phyloP scores from a whole-genome alignment of 2,329 filamentous ascomycete species.

The Akanthomyces uredinophilus region DNA sequence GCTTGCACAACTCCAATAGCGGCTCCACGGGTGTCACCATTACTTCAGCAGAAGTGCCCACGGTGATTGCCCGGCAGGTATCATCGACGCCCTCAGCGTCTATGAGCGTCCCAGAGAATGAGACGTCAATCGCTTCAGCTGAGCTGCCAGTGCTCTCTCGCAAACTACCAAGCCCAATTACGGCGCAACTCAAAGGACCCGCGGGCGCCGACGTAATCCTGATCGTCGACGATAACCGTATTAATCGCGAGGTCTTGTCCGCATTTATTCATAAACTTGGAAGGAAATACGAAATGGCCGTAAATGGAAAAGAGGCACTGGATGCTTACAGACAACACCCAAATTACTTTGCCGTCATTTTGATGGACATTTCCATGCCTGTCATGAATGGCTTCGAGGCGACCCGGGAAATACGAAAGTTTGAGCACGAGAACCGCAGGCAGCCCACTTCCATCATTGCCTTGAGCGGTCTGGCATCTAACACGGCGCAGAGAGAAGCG shows the following conservation, averaged over 20 bases:
- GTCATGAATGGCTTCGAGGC: constrained; percentile 45
- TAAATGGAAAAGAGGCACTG: constrained; percentile 25
- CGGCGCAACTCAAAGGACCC: background rate
- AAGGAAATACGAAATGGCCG: constrained; percentile 19
- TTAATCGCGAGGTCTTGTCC: constrained; percentile 29
- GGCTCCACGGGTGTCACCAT: too few relatives aligned
- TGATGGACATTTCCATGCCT: constrained; percentile 50
- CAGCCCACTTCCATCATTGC: constrained; percentile 42
- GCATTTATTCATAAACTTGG: constrained; percentile 26
- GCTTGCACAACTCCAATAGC: too few relatives aligned
- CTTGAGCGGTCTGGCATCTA: constrained; percentile 44
- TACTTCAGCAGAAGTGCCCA: too few relatives aligned
- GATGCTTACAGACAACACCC: constrained; percentile 20
- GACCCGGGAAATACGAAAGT: constrained; percentile 39
- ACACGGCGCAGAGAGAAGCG: constrained; percentile 43
- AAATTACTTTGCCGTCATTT: constrained; percentile 20
- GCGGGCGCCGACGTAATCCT: constrained; percentile 8
- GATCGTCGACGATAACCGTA: constrained; percentile 34
- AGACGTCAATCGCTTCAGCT: too few relatives aligned
- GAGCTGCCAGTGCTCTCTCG: too few relatives aligned
- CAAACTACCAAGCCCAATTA: too few relatives aligned
- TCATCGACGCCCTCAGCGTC: too few relatives aligned
- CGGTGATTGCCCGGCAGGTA: too few relatives aligned
- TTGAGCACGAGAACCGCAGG: constrained; percentile 37
- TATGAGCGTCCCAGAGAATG: too few relatives aligned